Evolutionary conservation across 371 early-diverging fungal species (phyloP), one percentile per base, ranked within the genome.

Genomic region (Mucor irregularis): DNA sequence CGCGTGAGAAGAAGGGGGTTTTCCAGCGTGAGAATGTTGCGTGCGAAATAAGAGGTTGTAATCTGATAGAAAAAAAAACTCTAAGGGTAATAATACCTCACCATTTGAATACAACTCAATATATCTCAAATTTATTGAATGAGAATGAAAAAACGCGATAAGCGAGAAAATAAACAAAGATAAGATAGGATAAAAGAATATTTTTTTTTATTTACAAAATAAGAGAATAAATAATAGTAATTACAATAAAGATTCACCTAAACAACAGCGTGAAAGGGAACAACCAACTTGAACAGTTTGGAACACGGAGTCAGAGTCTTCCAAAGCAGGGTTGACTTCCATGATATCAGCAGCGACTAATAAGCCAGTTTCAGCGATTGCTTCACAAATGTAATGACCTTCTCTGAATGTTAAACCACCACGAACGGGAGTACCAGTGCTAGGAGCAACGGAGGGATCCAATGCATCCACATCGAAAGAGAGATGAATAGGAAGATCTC

Each of bases 401-500:
- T 93, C 93, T 49, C 92, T 83, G 79, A 93, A 92, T 11, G 95
- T 90, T 52, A 98, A 69, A 22, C 98, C 98, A 50, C 97, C 98
- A 56, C 96, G 88, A 17, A 98, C 98, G 28, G 98, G 98, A 6
- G 98, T 97, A 37, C 94, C 88, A 1, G 96, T 97, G 24, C 93
- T 87, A 25, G 97, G 97, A 11, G 95, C 96, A 17, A 95, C 94
- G 4, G 88, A 78, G 17, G 98, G 97, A 69, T 97, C 97, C 24
- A 97, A 77, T 8, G 92, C 98, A 75, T 98, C 98, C 14, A 98
- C 96, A 68, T 98, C 98, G 61, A 92, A 96, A 66, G 88, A 87
- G 43, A 96, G 74, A 69, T 96, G 97, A 61, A 97, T 90, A 26
- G 98, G 97, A 31, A 78, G 77, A 38, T 89, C 80, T 29, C 86